Evolutionary conservation across 352 stramenopile species (phyloP), one percentile per base, ranked within the genome.

Genomic region (Globisporangium yorkense): DNA sequence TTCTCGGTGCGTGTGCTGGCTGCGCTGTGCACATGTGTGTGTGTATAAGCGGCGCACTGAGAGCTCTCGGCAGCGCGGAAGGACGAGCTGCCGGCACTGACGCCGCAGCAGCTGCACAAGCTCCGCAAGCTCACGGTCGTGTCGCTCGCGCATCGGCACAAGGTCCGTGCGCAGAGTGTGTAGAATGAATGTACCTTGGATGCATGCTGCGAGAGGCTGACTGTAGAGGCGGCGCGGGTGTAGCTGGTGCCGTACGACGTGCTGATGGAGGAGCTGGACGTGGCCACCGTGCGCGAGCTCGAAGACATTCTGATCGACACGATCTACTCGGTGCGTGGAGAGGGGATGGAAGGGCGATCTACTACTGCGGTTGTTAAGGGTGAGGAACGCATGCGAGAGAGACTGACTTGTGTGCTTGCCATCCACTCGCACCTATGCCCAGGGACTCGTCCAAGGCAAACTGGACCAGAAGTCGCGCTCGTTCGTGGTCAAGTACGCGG

Each of bases 221-320:
- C 29, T 46, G 59, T n/a, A 29, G 5, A 2, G 20, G 52, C 27
- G 5, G 10, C 15, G 46, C 35, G 56, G 16, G 5, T 33, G 24
- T 47, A 93, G 83, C 87, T 86, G 39, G 84, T 95, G 27, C 81
- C 83, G 45, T 97, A 97, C 59, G 68, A 74, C 18, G 83, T 70
- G 54, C 63, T 97, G 44, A 81, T 92, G 71, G 69, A 77, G 49
- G 78, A 77, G 40, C 66, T 97, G 37, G 83, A 80, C 50, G 76
- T 97, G 27, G 55, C 74, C 21, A 87, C 80, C 20, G 75, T 96
- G 20, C 84, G 90, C 39, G 85, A 96, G 37, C 77, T 97, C 20
- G 91, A 97, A 74, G 91, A 97, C 65, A 79, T 97, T 37, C 76
- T 97, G 27, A 97, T 97, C 53, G 89, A 97, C 44, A 90, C 86